phyloP scores from a whole-genome alignment of 2,329 filamentous ascomycete species.

The Leptographium galeiforme region DNA sequence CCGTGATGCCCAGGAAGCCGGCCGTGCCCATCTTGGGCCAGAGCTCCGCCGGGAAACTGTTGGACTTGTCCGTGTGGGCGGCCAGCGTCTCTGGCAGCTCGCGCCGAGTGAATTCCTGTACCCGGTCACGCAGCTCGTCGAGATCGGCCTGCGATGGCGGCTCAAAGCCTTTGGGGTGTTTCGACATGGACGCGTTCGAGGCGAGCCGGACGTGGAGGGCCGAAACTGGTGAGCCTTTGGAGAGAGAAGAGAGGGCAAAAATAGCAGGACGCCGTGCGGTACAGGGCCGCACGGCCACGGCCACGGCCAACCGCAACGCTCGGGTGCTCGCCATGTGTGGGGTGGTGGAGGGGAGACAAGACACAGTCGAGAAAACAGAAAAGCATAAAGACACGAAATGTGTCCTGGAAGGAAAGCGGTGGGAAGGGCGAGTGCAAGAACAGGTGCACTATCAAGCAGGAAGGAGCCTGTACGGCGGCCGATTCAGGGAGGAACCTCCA shows the following conservation, averaged over 20 bases:
- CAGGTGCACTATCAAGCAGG: too few relatives aligned
- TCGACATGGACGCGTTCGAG: slow-evolving; percentile 40
- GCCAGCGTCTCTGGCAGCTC: slow-evolving; percentile 80
- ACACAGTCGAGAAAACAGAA: too few relatives aligned
- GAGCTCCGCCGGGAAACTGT: slow-evolving; percentile 81
- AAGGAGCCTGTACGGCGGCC: not conserved
- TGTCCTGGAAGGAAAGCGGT: too few relatives aligned
- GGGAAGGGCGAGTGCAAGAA: not conserved
- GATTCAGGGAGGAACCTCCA: too few relatives aligned
- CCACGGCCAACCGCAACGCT: too few relatives aligned
- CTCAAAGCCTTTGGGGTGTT: slow-evolving; percentile 49
- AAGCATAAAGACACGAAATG: too few relatives aligned
- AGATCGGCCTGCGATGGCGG: slow-evolving; percentile 61
- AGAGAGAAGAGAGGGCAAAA: not conserved
- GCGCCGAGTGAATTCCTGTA: slow-evolving; percentile 78
- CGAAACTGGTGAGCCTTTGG: not conserved
- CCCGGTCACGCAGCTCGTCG: slow-evolving; percentile 65
- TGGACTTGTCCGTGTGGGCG: slow-evolving; percentile 66
- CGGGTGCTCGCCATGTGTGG: too few relatives aligned
- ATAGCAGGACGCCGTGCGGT: too few relatives aligned
- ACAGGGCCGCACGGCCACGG: too few relatives aligned
- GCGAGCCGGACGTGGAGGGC: not conserved
- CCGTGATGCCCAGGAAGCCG: slow-evolving; percentile 83
- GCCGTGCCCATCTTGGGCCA: slow-evolving; percentile 90
- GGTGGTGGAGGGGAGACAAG: too few relatives aligned